phyloP scores from a whole-genome alignment of 306 rosid genomes.

The Oemleria cerasiformis region DNA sequence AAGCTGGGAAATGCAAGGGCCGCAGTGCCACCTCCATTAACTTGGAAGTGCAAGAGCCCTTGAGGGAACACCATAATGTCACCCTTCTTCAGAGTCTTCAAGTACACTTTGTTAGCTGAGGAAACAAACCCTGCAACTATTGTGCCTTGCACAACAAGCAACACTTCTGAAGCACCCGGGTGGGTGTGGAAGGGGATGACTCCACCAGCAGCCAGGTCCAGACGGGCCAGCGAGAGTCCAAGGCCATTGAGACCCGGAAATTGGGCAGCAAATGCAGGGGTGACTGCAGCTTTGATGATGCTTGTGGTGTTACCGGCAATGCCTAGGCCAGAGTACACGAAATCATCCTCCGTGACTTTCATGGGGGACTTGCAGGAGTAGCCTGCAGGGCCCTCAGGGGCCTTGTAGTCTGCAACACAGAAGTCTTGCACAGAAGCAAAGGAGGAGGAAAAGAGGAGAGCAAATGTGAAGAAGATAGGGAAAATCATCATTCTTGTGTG shows the following conservation, averaged over 20 bases:
- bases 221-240: constrained; percentile 57
- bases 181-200: constrained; percentile 83
- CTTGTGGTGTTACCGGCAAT: constrained; percentile 66
- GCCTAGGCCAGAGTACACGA: constrained; percentile 53
- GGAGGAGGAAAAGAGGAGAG: constrained; percentile 36
- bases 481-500: constrained; percentile 30
- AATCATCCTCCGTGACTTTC: constrained; percentile 51
- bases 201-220: constrained; percentile 57
- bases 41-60: constrained; percentile 71
- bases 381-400: constrained; percentile 59
- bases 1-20: constrained; percentile 49
- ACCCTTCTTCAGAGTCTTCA: constrained; percentile 55
- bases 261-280: constrained; percentile 61
- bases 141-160: constrained; percentile 43
- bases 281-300: constrained; percentile 62
- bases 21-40: constrained; percentile 32
- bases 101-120: constrained; percentile 51
- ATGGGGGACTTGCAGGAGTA: constrained; percentile 59
- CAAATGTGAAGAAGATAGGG: constrained; percentile 34
- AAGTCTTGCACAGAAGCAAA: constrained; percentile 69
- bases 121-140: constrained; percentile 66
- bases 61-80: constrained; percentile 81
- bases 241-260: constrained; percentile 74
- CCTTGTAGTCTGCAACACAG: constrained; percentile 64
- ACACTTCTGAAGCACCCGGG: constrained; percentile 58